These are phyloP conservation scores for Phyllostachys edulis DNA, from an alignment of 176 grass and related monocot species.

Conservation along the genomic window DNA sequence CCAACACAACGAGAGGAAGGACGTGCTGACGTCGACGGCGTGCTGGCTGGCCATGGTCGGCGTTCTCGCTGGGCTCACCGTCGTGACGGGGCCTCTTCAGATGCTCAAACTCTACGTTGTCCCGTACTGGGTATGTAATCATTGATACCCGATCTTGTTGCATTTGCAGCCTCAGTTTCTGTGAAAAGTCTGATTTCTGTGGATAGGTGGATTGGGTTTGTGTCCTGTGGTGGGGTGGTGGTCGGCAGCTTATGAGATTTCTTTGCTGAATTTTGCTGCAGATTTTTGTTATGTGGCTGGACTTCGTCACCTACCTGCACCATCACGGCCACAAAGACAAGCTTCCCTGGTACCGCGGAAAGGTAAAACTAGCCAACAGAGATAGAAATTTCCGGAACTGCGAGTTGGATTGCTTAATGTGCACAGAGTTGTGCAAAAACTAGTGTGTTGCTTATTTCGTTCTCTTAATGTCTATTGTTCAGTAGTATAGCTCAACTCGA, in stretches of 20 bases:
- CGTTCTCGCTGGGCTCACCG: constrained; percentile 49
- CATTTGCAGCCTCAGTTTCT: constrained; percentile 1
- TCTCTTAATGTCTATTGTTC: neutral
- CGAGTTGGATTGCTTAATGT: neutral
- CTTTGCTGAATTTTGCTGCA: constrained; percentile 26
- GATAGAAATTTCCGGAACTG: neutral
- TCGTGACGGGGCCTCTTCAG: constrained; percentile 48
- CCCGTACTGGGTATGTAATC: constrained; percentile 57
- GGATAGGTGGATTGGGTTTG: constrained; percentile 28
- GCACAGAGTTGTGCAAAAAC: neutral
- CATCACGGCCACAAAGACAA: constrained; percentile 68
- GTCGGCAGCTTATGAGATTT: neutral
- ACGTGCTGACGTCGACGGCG: constrained; percentile 55
- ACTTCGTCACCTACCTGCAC: constrained; percentile 75
- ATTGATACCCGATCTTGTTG: neutral
- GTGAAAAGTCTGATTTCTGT: neutral
- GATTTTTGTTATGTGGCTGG: constrained; percentile 81
- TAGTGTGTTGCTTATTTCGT: neutral
- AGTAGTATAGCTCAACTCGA: neutral
- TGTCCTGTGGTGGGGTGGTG: neutral
- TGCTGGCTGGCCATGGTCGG: constrained; percentile 61
- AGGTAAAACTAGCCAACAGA: constrained; percentile 32
- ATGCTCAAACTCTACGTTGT: constrained; percentile 59
- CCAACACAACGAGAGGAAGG: constrained; percentile 56
- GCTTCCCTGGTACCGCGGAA: constrained; percentile 76